Percentiles rank a stretch among this genome's conserved stretches.
Conservation (phyloP, 164 flowering plant species). For the Dillenia suffruticosa region DNA sequence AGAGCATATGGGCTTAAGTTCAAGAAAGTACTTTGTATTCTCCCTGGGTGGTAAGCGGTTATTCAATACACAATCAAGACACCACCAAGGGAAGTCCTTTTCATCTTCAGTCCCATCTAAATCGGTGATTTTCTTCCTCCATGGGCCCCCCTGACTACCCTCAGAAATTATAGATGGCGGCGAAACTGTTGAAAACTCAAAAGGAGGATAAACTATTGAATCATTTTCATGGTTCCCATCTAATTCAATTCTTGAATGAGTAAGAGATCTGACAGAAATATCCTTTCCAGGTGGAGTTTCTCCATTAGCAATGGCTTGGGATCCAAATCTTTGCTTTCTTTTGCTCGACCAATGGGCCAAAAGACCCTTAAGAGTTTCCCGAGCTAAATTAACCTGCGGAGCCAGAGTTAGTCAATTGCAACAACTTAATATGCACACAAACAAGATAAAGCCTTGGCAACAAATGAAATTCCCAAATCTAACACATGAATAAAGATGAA, state of each 20-base stretch:
- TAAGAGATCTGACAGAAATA: conserved; percentile 38
- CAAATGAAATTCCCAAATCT: no score
- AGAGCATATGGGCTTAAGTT: neutral
- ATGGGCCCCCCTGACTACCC: conserved; percentile 94
- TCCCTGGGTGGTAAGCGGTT: conserved; percentile 90
- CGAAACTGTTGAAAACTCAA: conserved; percentile 72
- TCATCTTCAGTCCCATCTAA: conserved; percentile 97
- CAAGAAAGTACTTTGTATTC: conserved; percentile 70
- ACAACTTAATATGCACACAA: neutral
- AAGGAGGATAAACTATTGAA: conserved; percentile 73
- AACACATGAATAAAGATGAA: no score
- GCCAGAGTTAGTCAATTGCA: neutral
- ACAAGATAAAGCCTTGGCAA: no score
- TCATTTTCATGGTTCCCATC: conserved; percentile 76
- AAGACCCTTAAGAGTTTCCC: conserved; percentile 91
- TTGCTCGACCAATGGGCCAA: conserved; percentile 76
- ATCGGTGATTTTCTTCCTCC: conserved; percentile 94
- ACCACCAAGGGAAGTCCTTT: conserved; percentile 96
- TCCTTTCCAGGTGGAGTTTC: conserved; percentile 65
- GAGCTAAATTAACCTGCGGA: conserved; percentile 89
- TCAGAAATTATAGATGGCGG: conserved; percentile 98
- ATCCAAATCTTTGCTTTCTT: conserved; percentile 64
- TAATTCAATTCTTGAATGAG: conserved; percentile 63
- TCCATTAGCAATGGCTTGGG: conserved; percentile 68
- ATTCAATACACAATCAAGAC: conserved; percentile 84